Evolutionary conservation across 352 stramenopile genomes (phyloP), one percentile per base, ranked within the genome.

Genomic region (Phytophthora idaei): DNA sequence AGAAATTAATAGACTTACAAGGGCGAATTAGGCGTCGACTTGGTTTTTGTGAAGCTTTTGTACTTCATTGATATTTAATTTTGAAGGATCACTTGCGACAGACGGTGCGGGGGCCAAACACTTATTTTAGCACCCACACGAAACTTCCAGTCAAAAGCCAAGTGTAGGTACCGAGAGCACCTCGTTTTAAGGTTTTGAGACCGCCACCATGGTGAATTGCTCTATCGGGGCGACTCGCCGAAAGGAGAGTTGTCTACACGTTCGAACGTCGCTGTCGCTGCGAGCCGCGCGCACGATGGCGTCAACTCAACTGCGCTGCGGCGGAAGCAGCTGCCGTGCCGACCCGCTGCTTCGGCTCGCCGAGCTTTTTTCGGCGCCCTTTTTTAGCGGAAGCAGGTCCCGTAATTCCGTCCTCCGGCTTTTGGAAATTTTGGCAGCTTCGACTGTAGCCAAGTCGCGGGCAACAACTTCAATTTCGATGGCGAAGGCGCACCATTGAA

Each of bases 381-480:
- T 63, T 66, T 69, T 52, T 69, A 65, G 60, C 53, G 34, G 56
- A 27, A 32, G 61, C 60, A 69, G 53, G 53, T 57, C 65, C 55
- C 31, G 41, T 47, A 65, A 49, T 58, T 64, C 37, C 46, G 17
- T 68, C 55, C 61, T 67, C 67, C 55, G 55, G 61, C 67, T 74
- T 74, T 47, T 60, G 25, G 52, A 71, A 74, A 66, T 62, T 74
- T 74, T 48, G 50, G 8, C 37, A 21, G 9, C 37, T 47, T 47
- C 36, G 36, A 67, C 32, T 69, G 37, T 69, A 54, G 62, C 46
- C 37, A 60, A 52, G 59, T 59, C 57, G 37, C 27, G 5, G 34
- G 2, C 31, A 31, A 8, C 59, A 72, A 67, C 64, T 72, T 68
- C 58, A 63, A 72, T 72, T 72, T 69, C 54, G 61, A 56, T 59